These are phyloP conservation scores for Talaromyces sp. DNA, from an alignment of 2,329 filamentous ascomycete species.

Conservation along the genomic window DNA sequence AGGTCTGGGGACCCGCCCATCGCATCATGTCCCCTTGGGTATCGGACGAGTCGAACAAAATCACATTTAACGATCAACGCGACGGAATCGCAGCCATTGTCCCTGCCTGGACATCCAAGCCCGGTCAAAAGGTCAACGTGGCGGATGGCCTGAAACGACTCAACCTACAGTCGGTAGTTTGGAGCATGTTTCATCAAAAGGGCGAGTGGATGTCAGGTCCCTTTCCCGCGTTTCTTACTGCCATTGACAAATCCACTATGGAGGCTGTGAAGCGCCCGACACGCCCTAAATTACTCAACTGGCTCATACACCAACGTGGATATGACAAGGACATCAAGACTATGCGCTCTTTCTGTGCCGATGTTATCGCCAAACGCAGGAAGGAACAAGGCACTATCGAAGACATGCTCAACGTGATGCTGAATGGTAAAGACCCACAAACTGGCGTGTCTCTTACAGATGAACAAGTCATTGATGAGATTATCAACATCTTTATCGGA, in stretches of 20 bases:
- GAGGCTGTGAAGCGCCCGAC: constrained; percentile 57
- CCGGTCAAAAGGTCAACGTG: constrained; percentile 42
- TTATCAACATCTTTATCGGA: constrained; percentile 62
- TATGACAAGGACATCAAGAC: constrained; percentile 53
- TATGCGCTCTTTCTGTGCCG: constrained; percentile 55
- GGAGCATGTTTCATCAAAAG: constrained; percentile 52
- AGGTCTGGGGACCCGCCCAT: constrained; percentile 64
- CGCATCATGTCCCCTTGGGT: constrained; percentile 47
- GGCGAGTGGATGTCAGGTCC: constrained; percentile 47
- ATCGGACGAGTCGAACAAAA: constrained; percentile 38
- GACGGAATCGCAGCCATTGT: constrained; percentile 50
- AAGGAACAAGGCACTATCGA: constrained; percentile 54
- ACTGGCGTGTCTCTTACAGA: constrained; percentile 58
- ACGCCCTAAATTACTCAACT: constrained; percentile 52
- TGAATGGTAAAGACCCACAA: constrained; percentile 59
- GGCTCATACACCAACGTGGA: constrained; percentile 52
- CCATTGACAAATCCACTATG: constrained; percentile 54
- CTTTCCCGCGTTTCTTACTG: constrained; percentile 50
- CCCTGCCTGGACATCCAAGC: constrained; percentile 47
- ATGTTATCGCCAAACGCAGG: constrained; percentile 57
- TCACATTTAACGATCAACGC: constrained; percentile 49
- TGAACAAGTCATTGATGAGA: constrained; percentile 63
- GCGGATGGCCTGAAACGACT: constrained; percentile 53
- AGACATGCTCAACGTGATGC: constrained; percentile 59
- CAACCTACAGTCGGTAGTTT: constrained; percentile 51